Conservation (phyloP, 345 rosid species). For the Pugionium cornutum region DNA sequence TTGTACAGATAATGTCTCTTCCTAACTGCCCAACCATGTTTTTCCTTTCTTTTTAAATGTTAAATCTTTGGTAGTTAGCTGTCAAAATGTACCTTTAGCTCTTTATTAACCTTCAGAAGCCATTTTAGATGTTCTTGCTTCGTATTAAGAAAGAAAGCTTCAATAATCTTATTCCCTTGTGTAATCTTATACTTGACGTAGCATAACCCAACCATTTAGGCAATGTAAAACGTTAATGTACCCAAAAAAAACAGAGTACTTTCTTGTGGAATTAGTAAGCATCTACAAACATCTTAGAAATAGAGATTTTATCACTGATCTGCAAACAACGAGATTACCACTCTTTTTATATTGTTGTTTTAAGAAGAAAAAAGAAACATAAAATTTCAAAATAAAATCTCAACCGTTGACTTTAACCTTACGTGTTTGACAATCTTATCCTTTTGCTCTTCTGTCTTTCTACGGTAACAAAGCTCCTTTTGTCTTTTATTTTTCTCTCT, state of each 20-base stretch:
- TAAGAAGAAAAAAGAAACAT: background rate
- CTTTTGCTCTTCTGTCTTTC: constrained; percentile 18
- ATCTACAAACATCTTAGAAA: too few species aligned
- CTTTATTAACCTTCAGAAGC: constrained; percentile 24
- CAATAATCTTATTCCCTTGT: background rate
- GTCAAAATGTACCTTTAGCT: constrained; percentile 26
- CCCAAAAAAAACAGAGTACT: too few species aligned
- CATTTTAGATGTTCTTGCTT: constrained; percentile 18
- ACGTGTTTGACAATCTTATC: constrained; percentile 18
- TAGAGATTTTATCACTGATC: background rate
- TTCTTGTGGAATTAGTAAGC: too few species aligned
- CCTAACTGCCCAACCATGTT: background rate
- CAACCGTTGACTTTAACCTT: constrained; percentile 15
- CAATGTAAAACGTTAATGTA: too few species aligned
- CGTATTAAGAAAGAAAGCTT: background rate
- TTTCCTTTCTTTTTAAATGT: background rate
- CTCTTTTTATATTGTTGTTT: background rate
- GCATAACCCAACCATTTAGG: background rate
- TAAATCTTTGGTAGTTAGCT: constrained; percentile 9
- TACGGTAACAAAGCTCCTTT: constrained; percentile 26
- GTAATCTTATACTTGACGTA: background rate
- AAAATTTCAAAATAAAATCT: background rate
- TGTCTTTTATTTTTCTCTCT: background rate
- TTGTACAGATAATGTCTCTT: constrained; percentile 37
- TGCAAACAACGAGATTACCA: constrained; percentile 8